Conservation (phyloP, 306 rosid genomes). For the Canavalia ensiformis region DNA sequence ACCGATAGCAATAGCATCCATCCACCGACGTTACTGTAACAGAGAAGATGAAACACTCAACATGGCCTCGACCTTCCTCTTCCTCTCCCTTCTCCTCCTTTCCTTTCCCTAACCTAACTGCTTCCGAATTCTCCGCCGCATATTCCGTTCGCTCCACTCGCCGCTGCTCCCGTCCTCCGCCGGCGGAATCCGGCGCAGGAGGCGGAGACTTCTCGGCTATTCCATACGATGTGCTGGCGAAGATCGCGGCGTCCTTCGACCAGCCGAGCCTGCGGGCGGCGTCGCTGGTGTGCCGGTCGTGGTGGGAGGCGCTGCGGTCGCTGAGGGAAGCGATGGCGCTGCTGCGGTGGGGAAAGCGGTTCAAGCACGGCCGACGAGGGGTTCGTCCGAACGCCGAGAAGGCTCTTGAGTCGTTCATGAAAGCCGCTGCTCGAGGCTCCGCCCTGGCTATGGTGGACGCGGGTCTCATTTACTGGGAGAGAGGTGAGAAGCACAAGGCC, state of each 20-base stretch:
- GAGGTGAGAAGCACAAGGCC: constrained; percentile 64
- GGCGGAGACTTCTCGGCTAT: constrained; percentile 68
- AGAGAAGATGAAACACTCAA: constrained; percentile 54
- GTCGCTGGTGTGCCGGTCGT: constrained; percentile 78
- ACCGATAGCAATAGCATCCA: not conserved
- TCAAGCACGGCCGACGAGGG: constrained; percentile 81
- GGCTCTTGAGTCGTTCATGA: constrained; percentile 75
- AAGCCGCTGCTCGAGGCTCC: constrained; percentile 79
- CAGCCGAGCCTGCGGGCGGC: constrained; percentile 68
- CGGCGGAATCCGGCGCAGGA: constrained; percentile 21
- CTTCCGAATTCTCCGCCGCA: not conserved
- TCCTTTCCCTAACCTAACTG: constrained; percentile 36
- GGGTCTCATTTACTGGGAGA: constrained; percentile 85
- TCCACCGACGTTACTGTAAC: not conserved
- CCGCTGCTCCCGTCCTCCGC: constrained; percentile 32
- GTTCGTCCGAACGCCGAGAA: constrained; percentile 61
- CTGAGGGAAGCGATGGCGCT: constrained; percentile 79
- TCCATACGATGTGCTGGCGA: constrained; percentile 71
- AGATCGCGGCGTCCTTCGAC: constrained; percentile 67
- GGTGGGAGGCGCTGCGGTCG: constrained; percentile 77
- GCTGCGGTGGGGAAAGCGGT: constrained; percentile 75
- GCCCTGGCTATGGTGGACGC: constrained; percentile 92
- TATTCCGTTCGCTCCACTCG: constrained; percentile 43
- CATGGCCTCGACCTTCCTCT: constrained; percentile 62
- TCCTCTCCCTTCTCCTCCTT: constrained; percentile 64